Percentiles rank a stretch among this genome's conserved stretches.
Evolutionary conservation across 768 basidiomycete genomes (phyloP).

Genomic region (Suillus occidentalis): DNA sequence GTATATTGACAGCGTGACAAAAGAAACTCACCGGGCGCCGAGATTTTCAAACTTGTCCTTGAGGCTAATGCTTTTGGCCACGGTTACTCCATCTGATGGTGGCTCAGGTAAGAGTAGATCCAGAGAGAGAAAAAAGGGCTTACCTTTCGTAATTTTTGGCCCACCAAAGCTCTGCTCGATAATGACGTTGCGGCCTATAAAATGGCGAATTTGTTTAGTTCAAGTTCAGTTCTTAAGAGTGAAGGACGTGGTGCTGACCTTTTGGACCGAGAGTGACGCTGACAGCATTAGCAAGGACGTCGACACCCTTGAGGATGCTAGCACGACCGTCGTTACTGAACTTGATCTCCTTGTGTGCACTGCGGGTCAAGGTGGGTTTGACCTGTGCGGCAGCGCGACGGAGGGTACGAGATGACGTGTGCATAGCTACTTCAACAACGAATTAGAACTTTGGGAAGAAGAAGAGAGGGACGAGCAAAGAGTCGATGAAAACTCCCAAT

Average conservation of each 20-base stretch:
- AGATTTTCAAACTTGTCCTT: conserved; percentile 99
- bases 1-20: neutral
- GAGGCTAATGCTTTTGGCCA: conserved; percentile 91
- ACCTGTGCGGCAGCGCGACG: conserved; percentile 63
- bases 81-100: conserved; percentile 87
- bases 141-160: conserved; percentile 95
- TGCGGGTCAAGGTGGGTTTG: conserved; percentile 58
- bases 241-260: conserved; percentile 45
- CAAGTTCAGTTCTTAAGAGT: conserved; percentile 12
- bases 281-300: conserved; percentile 95
- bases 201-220: neutral
- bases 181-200: conserved; percentile 90
- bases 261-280: conserved; percentile 96
- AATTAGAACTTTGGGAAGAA: conserved; percentile 16
- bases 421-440: conserved; percentile 44
- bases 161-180: conserved; percentile 91
- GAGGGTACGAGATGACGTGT: conserved; percentile 67
- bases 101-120: neutral
- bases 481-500: conserved; percentile 20
- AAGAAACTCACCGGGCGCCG: conserved; percentile 77
- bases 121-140: conserved; percentile 21
- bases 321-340: conserved; percentile 96
- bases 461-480: conserved; percentile 8
- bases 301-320: conserved; percentile 92
- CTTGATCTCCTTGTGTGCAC: conserved; percentile 94